These are phyloP conservation scores for Candida cerambycidarum DNA, from an alignment of 805 yeast species.

Conservation along the genomic window DNA sequence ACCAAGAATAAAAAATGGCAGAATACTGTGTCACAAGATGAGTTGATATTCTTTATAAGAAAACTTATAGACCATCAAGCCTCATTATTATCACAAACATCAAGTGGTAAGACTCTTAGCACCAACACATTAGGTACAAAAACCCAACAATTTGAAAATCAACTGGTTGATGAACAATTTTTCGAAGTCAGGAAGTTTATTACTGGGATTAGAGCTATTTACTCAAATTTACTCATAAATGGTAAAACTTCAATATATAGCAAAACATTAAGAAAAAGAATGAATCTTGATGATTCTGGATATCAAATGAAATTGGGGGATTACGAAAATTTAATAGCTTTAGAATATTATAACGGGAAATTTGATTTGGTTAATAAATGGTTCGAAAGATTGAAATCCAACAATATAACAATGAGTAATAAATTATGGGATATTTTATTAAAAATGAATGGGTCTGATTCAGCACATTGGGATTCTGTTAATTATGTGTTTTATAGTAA, in stretches of 20 bases:
- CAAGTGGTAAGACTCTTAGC: slow-evolving; percentile 11
- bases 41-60: slow-evolving; percentile 21
- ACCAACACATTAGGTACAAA: neutral
- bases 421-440: slow-evolving; percentile 37
- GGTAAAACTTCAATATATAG: slow-evolving; percentile 22
- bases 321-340: slow-evolving; percentile 37
- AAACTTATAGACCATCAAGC: slow-evolving; percentile 21
- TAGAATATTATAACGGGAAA: slow-evolving; percentile 37
- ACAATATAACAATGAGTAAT: slow-evolving; percentile 22
- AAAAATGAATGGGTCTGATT: slow-evolving; percentile 32
- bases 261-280: slow-evolving; percentile 14
- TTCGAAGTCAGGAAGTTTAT: slow-evolving; percentile 16
- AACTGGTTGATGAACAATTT: neutral
- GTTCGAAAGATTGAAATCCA: slow-evolving; percentile 25
- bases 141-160: neutral
- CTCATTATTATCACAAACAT: slow-evolving; percentile 13
- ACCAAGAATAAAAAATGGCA: slow-evolving; percentile 11
- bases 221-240: slow-evolving; percentile 23
- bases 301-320: slow-evolving; percentile 24
- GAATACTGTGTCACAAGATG: slow-evolving; percentile 16
- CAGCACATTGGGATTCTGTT: slow-evolving; percentile 28
- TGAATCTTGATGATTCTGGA: slow-evolving; percentile 16
- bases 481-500: slow-evolving; percentile 18
- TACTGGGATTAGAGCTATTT: slow-evolving; percentile 23
- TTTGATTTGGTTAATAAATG: slow-evolving; percentile 41